Conservation (phyloP, 768 basidiomycete species). For the Hypsizygus marmoreus region DNA sequence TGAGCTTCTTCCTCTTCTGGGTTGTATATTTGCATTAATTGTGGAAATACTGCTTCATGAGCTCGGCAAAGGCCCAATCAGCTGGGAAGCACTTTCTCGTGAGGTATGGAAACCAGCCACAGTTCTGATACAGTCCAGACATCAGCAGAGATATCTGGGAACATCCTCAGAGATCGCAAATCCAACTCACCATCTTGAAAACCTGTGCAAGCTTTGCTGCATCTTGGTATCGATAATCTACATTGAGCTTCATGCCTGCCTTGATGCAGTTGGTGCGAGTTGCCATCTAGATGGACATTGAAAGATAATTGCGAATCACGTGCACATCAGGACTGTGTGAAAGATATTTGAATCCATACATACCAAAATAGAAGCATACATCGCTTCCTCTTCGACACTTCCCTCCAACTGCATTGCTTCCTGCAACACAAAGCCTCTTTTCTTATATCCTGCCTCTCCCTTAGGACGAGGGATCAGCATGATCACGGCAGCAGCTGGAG, state of each 20-base stretch:
- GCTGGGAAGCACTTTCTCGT: conserved; percentile 2
- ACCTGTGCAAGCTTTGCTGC: background rate
- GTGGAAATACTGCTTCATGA: conserved; percentile 5
- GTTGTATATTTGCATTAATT: conserved; percentile 2
- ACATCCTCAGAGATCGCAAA: background rate
- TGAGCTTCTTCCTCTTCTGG: conserved; percentile 1
- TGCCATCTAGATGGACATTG: background rate
- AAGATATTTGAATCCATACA: background rate
- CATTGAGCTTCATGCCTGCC: background rate
- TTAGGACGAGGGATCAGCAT: background rate
- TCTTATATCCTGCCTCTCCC: conserved; percentile 2
- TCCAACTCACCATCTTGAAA: background rate
- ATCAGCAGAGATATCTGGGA: too few species aligned
- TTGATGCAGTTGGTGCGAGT: background rate
- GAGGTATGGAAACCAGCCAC: background rate
- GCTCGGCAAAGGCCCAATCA: conserved; percentile 2
- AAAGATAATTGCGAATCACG: too few species aligned
- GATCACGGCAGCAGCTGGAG: background rate
- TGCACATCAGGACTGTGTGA: too few species aligned
- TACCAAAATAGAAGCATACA: conserved; percentile 4
- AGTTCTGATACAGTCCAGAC: too few species aligned
- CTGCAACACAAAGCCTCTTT: conserved; percentile 1
- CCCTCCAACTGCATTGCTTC: conserved; percentile 1
- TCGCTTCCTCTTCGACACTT: background rate
- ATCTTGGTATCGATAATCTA: background rate